These are phyloP conservation scores for Cladosporium oxysporum DNA, from an alignment of 2,329 filamentous ascomycete genomes.

Conservation along the genomic window DNA sequence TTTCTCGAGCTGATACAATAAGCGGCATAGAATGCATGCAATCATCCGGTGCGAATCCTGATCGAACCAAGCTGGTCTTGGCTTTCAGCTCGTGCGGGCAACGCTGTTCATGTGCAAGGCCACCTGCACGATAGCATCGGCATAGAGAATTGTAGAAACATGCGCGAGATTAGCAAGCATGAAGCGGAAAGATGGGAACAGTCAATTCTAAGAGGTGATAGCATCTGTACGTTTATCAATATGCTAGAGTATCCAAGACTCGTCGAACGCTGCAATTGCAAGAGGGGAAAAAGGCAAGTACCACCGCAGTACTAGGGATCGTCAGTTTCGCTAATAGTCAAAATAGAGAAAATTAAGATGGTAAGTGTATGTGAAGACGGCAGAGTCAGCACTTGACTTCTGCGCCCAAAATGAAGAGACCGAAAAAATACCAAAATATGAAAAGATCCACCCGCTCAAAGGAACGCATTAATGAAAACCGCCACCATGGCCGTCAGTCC, in stretches of 20 bases:
- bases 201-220: neutral
- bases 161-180: neutral
- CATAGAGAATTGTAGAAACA: no score
- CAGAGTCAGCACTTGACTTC: slow-evolving; percentile 9
- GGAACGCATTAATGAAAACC: neutral
- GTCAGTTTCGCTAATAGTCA: neutral
- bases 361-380: neutral
- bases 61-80: neutral
- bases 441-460: neutral
- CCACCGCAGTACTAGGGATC: neutral
- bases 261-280: neutral
- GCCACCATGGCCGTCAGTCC: neutral
- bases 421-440: neutral
- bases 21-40: neutral
- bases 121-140: no score
- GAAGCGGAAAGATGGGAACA: neutral
- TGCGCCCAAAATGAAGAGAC: neutral
- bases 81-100: neutral
- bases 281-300: neutral
- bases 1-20: neutral
- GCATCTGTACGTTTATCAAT: neutral
- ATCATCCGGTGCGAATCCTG: neutral
- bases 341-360: neutral
- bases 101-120: neutral
- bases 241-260: neutral